These are phyloP conservation scores for Aphanomyces euteiches DNA, from an alignment of 352 stramenopile genomes.

Conservation along the genomic window DNA sequence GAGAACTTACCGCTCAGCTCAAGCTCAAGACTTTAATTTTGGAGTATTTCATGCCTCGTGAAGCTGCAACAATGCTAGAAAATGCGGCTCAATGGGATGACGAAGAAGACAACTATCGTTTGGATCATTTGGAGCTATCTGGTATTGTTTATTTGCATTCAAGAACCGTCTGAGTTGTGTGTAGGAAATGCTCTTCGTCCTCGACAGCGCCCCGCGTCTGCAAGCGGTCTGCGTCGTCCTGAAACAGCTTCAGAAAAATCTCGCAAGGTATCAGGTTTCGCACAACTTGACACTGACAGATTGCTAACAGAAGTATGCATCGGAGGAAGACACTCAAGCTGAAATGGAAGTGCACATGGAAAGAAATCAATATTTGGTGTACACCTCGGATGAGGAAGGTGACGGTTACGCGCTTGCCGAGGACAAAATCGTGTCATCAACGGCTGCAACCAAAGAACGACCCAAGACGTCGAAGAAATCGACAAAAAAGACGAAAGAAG, in stretches of 20 bases:
- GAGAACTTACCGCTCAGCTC: conserved; percentile 92
- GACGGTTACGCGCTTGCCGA: conserved; percentile 68
- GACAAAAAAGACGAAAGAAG: conserved; percentile 23
- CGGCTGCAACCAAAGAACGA: conserved; percentile 11
- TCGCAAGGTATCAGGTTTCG: conserved; percentile 21
- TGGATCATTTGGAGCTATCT: conserved; percentile 72
- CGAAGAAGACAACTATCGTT: conserved; percentile 68
- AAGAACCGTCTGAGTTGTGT: background rate
- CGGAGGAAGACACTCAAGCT: conserved; percentile 49
- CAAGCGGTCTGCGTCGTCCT: conserved; percentile 57
- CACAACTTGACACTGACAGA: background rate
- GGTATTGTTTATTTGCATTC: conserved; percentile 39
- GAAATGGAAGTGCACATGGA: conserved; percentile 55
- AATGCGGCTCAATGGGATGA: conserved; percentile 57
- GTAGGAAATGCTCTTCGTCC: conserved; percentile 43
- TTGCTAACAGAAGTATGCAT: conserved; percentile 41
- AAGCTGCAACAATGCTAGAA: conserved; percentile 57
- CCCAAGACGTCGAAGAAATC: conserved; percentile 27
- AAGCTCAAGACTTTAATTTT: conserved; percentile 95
- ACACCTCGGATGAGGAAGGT: conserved; percentile 75
- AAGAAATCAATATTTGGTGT: conserved; percentile 79
- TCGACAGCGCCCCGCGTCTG: conserved; percentile 60
- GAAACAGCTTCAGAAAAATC: conserved; percentile 70
- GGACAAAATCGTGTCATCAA: conserved; percentile 17
- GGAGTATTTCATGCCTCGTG: conserved; percentile 86